Evolutionary conservation across 768 basidiomycete species (phyloP).

Genomic region (Collybiopsis confluens): DNA sequence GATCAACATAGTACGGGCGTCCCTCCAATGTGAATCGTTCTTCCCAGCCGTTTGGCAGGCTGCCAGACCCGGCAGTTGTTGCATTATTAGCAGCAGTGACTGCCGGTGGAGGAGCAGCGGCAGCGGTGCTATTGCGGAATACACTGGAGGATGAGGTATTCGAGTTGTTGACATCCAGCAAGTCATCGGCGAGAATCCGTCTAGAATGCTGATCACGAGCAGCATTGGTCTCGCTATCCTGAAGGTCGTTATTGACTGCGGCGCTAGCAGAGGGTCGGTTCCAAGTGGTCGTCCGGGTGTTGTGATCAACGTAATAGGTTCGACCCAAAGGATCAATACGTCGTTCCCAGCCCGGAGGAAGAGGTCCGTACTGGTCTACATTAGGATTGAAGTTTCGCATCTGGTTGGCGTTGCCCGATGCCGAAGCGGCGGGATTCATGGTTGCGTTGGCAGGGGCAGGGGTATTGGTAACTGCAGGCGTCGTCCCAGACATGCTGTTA

Average conservation of each 20-base stretch:
- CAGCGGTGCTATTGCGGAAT: constrained; percentile 27
- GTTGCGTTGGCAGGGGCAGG: constrained; percentile 21
- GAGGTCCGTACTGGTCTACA: constrained; percentile 88
- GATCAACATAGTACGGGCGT: constrained; percentile 97
- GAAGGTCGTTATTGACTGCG: constrained; percentile 62
- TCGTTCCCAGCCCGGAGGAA: constrained; percentile 94
- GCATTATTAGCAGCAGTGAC: constrained; percentile 45
- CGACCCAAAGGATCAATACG: constrained; percentile 94
- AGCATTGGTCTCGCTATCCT: constrained; percentile 77
- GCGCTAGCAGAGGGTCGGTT: constrained; percentile 83
- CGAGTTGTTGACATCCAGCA: constrained; percentile 68
- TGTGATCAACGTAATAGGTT: constrained; percentile 99
- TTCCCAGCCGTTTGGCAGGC: constrained; percentile 96
- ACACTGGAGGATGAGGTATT: constrained; percentile 22
- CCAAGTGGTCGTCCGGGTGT: constrained; percentile 97
- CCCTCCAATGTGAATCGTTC: constrained; percentile 98
- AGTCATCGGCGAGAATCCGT: constrained; percentile 78
- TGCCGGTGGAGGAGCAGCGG: constrained; percentile 34
- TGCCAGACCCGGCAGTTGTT: constrained; percentile 78
- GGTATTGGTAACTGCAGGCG: constrained; percentile 19
- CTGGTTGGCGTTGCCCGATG: constrained; percentile 31
- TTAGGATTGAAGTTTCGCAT: constrained; percentile 90
- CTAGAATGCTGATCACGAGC: constrained; percentile 85
- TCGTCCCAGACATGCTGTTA: constrained; percentile 18
- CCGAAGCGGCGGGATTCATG: constrained; percentile 18